These are phyloP conservation scores for Suillus decipiens DNA, from an alignment of 768 basidiomycete species.

Conservation along the genomic window DNA sequence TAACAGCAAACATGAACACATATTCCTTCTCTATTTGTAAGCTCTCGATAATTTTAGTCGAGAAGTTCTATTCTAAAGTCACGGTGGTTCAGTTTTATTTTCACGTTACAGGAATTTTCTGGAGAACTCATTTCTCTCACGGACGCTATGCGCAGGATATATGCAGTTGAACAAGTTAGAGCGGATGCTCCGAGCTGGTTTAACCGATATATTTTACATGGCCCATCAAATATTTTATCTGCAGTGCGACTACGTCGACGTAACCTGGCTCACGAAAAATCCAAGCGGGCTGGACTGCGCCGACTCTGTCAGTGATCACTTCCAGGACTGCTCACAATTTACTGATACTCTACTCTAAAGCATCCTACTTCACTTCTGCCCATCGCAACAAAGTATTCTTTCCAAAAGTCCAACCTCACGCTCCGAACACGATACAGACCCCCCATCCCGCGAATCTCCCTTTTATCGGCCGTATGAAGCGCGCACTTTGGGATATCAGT, in stretches of 20 bases:
- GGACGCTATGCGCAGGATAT: conserved; percentile 82
- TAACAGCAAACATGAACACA: conserved; percentile 70
- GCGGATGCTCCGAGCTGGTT: conserved; percentile 40
- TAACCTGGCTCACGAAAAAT: conserved; percentile 18
- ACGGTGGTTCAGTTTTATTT: conserved; percentile 72
- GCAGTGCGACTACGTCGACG: conserved; percentile 20
- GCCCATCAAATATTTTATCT: conserved; percentile 26
- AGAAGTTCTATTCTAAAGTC: neutral
- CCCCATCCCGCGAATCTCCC: conserved; percentile 64
- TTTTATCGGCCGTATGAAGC: conserved; percentile 61
- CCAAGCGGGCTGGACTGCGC: conserved; percentile 25
- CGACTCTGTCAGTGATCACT: conserved; percentile 45
- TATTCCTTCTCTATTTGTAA: conserved; percentile 92
- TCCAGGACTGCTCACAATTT: neutral
- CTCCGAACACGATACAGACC: conserved; percentile 83
- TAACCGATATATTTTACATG: conserved; percentile 35
- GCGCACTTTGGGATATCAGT: conserved; percentile 73
- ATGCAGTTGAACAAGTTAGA: conserved; percentile 60
- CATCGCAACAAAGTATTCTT: conserved; percentile 63
- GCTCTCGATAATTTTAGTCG: conserved; percentile 31
- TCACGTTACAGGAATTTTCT: conserved; percentile 93
- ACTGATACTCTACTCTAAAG: conserved; percentile 31
- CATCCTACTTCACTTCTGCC: conserved; percentile 55
- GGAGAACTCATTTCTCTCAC: conserved; percentile 79
- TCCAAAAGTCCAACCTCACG: conserved; percentile 80